These are phyloP conservation scores for Hemileccinum hortonii DNA, from an alignment of 1,284 basidiomycete species.

Conservation along the genomic window DNA sequence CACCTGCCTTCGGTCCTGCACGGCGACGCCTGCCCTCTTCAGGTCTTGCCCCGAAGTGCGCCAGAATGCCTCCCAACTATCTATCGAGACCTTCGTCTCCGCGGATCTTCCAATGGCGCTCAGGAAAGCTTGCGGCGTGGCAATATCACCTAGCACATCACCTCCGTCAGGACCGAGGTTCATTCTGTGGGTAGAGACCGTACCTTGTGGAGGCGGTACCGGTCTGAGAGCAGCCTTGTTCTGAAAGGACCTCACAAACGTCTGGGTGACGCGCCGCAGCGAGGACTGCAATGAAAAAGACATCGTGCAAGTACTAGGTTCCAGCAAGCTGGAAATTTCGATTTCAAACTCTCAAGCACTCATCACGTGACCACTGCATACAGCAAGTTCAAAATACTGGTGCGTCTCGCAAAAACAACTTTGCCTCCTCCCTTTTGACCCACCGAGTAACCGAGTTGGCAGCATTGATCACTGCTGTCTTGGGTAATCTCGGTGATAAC, in stretches of 20 bases:
- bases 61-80: slow-evolving; percentile 72
- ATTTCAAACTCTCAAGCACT: background rate
- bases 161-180: slow-evolving; percentile 11
- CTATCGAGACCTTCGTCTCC: slow-evolving; percentile 60
- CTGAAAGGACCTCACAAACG: slow-evolving; percentile 39
- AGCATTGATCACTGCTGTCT: slow-evolving; percentile 80
- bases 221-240: slow-evolving; percentile 40
- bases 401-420: slow-evolving; percentile 82
- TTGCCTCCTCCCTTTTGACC: slow-evolving; percentile 84
- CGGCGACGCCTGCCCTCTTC: slow-evolving; percentile 62
- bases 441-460: slow-evolving; percentile 89
- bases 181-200: background rate
- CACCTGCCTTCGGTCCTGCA: slow-evolving; percentile 62
- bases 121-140: slow-evolving; percentile 62
- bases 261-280: slow-evolving; percentile 16
- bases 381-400: slow-evolving; percentile 66
- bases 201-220: slow-evolving; percentile 24
- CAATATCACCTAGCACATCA: slow-evolving; percentile 39
- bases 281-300: slow-evolving; percentile 22
- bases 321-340: background rate
- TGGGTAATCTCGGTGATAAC: slow-evolving; percentile 79
- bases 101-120: slow-evolving; percentile 66
- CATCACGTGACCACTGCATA: slow-evolving; percentile 20
- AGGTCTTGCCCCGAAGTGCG: slow-evolving; percentile 53
- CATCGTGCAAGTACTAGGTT: slow-evolving; percentile 11